A percentile compares a stretch with the other conserved stretches of the same genome.
phyloP scores from a whole-genome alignment of 2,329 filamentous ascomycete species.

The Albifimbria verrucaria region DNA sequence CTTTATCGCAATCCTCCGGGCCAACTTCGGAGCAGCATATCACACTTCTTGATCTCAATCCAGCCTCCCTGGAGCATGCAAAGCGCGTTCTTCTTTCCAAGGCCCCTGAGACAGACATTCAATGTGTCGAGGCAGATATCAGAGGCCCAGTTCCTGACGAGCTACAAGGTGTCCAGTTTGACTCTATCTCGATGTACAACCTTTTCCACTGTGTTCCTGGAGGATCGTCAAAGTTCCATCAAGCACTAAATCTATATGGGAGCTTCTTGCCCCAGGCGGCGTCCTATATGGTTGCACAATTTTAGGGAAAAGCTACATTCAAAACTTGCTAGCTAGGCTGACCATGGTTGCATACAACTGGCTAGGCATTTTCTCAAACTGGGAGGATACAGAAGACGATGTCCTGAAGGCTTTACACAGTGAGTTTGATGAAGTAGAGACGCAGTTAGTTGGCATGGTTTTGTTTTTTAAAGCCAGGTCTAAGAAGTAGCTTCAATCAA shows the following conservation, averaged over 20 bases:
- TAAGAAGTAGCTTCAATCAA: too few relatives aligned
- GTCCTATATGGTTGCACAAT: constrained; percentile 3
- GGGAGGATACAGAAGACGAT: constrained; percentile 6
- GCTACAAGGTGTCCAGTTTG: neutral
- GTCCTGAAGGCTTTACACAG: constrained; percentile 2
- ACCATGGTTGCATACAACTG: neutral
- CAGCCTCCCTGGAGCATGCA: neutral
- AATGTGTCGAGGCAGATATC: constrained; percentile 1
- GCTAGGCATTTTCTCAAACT: constrained; percentile 4
- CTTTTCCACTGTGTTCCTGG: constrained; percentile 3
- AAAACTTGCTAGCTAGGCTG: neutral
- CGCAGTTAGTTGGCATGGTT: neutral
- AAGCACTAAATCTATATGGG: neutral
- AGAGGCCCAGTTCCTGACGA: neutral
- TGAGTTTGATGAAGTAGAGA: constrained; percentile 2
- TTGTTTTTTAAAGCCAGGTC: too few relatives aligned
- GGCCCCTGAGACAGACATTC: neutral
- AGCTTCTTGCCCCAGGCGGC: constrained; percentile 3
- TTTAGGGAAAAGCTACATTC: neutral
- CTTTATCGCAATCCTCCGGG: neutral
- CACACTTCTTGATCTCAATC: constrained; percentile 1
- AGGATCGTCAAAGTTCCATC: neutral
- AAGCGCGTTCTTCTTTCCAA: neutral
- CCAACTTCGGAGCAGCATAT: neutral
- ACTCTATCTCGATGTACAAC: constrained; percentile 3